Base-by-base conservation (phyloP, 1,284 basidiomycete species). In the Schizopora paradoxa region DNA sequence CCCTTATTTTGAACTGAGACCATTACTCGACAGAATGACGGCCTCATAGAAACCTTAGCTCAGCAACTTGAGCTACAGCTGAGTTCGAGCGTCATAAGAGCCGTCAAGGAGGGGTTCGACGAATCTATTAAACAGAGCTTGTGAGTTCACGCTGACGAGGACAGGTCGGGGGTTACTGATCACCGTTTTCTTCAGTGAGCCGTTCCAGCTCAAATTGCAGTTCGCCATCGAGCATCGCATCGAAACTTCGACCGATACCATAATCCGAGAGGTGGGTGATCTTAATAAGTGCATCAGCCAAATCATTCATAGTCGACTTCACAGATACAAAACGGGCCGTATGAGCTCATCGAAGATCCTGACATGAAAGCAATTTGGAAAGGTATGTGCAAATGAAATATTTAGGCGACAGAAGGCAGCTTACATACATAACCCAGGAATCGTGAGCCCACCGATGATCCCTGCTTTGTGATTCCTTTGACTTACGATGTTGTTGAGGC, bases 311-410 rank as follows among this genome's bases (percentile, higher is more conserved):
- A 11, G 39, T 5, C n/a, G 11, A 23, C 25, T 22, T 7, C 29
- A 5, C 22, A 51, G 51, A 25, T 54, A 33, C 49, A 45, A 38
- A 47, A 43, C 4, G 53, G 53, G 6, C 53, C 54, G 11, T 47
- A 56, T 36, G 54, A 54, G 37, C 51, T 51, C 21, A 49, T 56
- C 27, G 32, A 18, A 8, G 51, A 56, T 23, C 34, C 48, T 14
- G 53, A 54, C 22, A 41, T 56, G 43, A 54, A 52, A 27, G 52
- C 41, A 27, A 29, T 8, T 37, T 16, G 3, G 18, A 13, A 18
- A 16, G 22, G 22, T 2, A 13, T 22, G 21, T 38, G 36, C 21
- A n/a, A 28, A 19, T 4, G 4, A 14, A 16, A 10, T n/a, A 7
- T 10, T n/a, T 31, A n/a, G n/a, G n/a, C n/a, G n/a, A n/a, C n/a